These are phyloP conservation scores for Paecilomyces sp. DNA, from an alignment of 2,329 filamentous ascomycete species.

Conservation along the genomic window DNA sequence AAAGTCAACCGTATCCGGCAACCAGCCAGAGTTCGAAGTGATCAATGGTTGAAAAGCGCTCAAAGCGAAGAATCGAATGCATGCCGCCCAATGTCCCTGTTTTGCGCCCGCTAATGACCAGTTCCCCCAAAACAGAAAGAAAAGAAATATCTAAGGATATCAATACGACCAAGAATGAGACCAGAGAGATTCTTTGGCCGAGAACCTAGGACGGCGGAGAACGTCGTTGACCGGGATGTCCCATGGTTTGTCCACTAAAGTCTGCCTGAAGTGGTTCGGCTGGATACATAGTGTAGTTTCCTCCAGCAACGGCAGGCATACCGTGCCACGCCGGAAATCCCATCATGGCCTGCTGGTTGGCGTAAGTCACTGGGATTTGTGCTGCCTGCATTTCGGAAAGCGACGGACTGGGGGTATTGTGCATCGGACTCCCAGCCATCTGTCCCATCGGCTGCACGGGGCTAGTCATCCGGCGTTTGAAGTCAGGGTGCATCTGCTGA, in stretches of 20 bases:
- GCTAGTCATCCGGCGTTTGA: slow-evolving; percentile 31
- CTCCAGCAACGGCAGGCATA: slow-evolving; percentile 22
- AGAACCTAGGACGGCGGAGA: slow-evolving; percentile 15
- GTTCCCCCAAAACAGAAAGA: slow-evolving; percentile 15
- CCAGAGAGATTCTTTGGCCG: not conserved
- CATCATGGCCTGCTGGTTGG: slow-evolving; percentile 19
- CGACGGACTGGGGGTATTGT: slow-evolving; percentile 16
- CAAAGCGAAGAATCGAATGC: slow-evolving; percentile 13
- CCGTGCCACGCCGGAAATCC: slow-evolving; percentile 21
- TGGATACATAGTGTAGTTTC: slow-evolving; percentile 26
- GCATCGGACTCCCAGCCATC: slow-evolving; percentile 9
- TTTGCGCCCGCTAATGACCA: slow-evolving; percentile 33
- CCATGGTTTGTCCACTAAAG: slow-evolving; percentile 21
- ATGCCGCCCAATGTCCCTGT: slow-evolving; percentile 24
- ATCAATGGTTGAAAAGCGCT: not conserved
- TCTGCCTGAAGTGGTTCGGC: slow-evolving; percentile 12
- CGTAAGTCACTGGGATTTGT: slow-evolving; percentile 23
- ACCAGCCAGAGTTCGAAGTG: not conserved
- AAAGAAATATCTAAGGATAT: not conserved
- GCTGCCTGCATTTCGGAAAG: slow-evolving; percentile 18
- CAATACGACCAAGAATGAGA: slow-evolving; percentile 7
- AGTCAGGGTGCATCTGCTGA: slow-evolving; percentile 21
- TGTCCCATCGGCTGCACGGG: slow-evolving; percentile 18
- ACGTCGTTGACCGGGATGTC: slow-evolving; percentile 19
- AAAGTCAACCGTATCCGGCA: not conserved